Conservation (phyloP, 2,329 filamentous ascomycete genomes). For the Penicillium expansum region DNA sequence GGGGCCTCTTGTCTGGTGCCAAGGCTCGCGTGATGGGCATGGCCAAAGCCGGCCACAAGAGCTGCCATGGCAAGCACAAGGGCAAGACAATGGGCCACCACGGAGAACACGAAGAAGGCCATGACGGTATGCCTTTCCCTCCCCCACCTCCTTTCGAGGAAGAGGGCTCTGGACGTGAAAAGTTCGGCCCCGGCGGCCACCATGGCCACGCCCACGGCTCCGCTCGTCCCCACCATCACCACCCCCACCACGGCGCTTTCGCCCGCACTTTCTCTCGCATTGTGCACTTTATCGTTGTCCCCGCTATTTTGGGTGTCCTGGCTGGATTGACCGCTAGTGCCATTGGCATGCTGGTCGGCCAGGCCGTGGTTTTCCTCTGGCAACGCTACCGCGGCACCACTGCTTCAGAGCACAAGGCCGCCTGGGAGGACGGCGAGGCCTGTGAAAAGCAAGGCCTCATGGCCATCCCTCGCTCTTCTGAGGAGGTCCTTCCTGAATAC, state of each 20-base stretch:
- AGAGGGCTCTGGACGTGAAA: slow-evolving; percentile 6
- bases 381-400: slow-evolving; percentile 38
- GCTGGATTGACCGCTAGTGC: slow-evolving; percentile 47
- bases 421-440: slow-evolving; percentile 37
- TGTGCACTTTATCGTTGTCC: slow-evolving; percentile 46
- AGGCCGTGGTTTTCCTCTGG: slow-evolving; percentile 47
- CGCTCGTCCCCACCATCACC: slow-evolving; percentile 29
- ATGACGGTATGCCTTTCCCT: slow-evolving; percentile 6
- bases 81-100: slow-evolving; percentile 4
- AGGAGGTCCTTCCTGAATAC: slow-evolving; percentile 40
- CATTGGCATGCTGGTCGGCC: slow-evolving; percentile 49
- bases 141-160: slow-evolving; percentile 9
- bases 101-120: slow-evolving; percentile 5
- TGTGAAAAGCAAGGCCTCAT: slow-evolving; percentile 46
- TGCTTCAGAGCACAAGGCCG: slow-evolving; percentile 25
- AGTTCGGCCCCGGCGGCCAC: slow-evolving; percentile 11
- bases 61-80: slow-evolving; percentile 32
- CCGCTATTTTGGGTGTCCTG: slow-evolving; percentile 46
- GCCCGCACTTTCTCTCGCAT: slow-evolving; percentile 41
- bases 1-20: slow-evolving; percentile 37
- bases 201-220: slow-evolving; percentile 14
- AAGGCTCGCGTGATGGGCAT: slow-evolving; percentile 37
- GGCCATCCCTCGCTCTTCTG: slow-evolving; percentile 21
- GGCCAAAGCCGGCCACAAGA: slow-evolving; percentile 28
- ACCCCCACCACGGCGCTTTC: slow-evolving; percentile 36